phyloP scores from a whole-genome alignment of 352 stramenopile genomes.

The Pythium myriotylum region DNA sequence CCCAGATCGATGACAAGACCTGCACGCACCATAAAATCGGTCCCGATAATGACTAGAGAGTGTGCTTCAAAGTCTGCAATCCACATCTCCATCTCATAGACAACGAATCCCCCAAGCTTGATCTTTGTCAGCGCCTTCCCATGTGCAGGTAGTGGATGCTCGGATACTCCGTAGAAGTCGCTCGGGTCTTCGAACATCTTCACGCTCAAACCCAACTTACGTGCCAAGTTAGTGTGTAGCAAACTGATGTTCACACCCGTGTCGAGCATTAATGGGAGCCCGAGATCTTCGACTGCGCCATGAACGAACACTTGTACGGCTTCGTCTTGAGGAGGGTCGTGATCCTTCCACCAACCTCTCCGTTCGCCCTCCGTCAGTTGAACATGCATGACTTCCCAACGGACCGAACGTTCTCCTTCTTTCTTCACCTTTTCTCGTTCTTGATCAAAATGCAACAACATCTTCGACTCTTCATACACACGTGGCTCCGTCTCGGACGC shows the following conservation, averaged over 20 bases:
- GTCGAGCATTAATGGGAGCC: conserved; percentile 25
- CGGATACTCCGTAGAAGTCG: conserved; percentile 18
- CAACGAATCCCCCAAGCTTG: conserved; percentile 3
- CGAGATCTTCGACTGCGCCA: conserved; percentile 9
- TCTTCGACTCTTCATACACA: too few relatives aligned
- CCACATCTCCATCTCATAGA: conserved; percentile 27
- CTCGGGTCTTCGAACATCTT: conserved; percentile 17
- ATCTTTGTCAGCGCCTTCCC: conserved; percentile 17
- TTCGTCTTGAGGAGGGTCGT: conserved; percentile 6
- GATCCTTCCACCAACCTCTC: conserved; percentile 16
- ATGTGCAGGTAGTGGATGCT: conserved; percentile 11
- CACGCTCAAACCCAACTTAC: conserved; percentile 17
- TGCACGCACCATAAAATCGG: conserved; percentile 23
- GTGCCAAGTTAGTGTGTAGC: conserved; percentile 23
- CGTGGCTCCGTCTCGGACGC: too few relatives aligned
- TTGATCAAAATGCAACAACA: too few relatives aligned
- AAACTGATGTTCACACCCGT: conserved; percentile 21
- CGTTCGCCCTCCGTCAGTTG: conserved; percentile 1
- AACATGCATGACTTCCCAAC: not conserved
- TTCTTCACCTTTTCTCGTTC: too few relatives aligned
- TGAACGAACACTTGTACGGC: conserved; percentile 15
- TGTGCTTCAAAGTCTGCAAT: conserved; percentile 27
- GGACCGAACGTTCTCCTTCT: too few relatives aligned
- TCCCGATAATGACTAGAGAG: conserved; percentile 22
- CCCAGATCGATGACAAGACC: conserved; percentile 12